These are phyloP conservation scores for Aspergillus japonicus DNA, from an alignment of 2,329 filamentous ascomycete genomes.

Conservation along the genomic window DNA sequence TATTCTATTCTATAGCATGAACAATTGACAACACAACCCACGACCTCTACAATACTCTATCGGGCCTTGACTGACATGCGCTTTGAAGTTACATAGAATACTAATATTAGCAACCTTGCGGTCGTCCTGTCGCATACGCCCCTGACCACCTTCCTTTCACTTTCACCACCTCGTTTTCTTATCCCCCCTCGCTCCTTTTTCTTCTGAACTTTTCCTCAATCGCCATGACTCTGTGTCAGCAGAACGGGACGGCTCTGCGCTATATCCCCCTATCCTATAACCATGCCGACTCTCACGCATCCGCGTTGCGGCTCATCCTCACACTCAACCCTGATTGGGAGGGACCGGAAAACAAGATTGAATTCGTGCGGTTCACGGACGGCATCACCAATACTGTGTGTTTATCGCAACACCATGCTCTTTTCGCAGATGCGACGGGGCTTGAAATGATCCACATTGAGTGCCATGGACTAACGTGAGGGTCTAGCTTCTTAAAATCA, in stretches of 20 bases:
- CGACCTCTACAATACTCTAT: background rate
- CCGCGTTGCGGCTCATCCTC: constrained; percentile 75
- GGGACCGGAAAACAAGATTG: constrained; percentile 67
- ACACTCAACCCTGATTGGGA: constrained; percentile 83
- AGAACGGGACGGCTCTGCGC: constrained; percentile 27
- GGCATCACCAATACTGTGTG: constrained; percentile 92
- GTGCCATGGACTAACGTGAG: constrained; percentile 20
- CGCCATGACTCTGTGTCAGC: background rate
- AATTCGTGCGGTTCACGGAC: constrained; percentile 90
- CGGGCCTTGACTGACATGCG: background rate
- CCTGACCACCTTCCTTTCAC: background rate
- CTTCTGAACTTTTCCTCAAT: background rate
- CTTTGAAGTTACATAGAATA: background rate
- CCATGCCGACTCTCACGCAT: constrained; percentile 71
- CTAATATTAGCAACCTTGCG: background rate
- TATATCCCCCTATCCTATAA: constrained; percentile 77
- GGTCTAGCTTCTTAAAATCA: constrained; percentile 51
- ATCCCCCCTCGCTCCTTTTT: background rate
- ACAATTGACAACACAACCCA: background rate
- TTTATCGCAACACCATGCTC: constrained; percentile 17
- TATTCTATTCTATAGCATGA: background rate
- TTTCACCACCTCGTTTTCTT: background rate
- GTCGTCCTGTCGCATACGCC: background rate
- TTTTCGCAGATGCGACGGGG: background rate
- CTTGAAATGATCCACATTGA: background rate